These are phyloP conservation scores for Pleurotus giganteus DNA, from an alignment of 768 basidiomycete species.

Conservation along the genomic window DNA sequence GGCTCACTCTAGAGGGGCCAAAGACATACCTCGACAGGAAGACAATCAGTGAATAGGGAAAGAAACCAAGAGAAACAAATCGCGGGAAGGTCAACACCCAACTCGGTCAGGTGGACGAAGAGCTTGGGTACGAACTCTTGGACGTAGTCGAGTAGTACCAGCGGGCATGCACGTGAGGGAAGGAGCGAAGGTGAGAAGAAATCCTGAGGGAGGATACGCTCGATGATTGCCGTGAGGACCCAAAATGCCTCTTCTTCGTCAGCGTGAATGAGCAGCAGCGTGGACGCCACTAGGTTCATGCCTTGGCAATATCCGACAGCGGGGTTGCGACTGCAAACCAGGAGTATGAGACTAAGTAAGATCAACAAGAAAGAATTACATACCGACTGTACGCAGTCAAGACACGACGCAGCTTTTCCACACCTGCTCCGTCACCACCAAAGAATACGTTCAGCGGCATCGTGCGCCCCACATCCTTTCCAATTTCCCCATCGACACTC, in stretches of 20 bases:
- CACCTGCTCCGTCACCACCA: conserved; percentile 94
- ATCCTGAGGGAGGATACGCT: conserved; percentile 83
- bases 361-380: conserved; percentile 23
- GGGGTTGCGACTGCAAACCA: conserved; percentile 71
- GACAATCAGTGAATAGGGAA: conserved; percentile 92
- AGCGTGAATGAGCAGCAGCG: conserved; percentile 86
- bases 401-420: conserved; percentile 87
- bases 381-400: conserved; percentile 91
- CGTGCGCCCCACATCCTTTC: conserved; percentile 91
- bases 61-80: conserved; percentile 99
- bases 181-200: conserved; percentile 93
- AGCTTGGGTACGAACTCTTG: conserved; percentile 75
- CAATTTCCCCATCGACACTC: conserved; percentile 75
- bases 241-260: conserved; percentile 98
- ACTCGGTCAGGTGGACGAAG: conserved; percentile 67
- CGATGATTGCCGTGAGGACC: conserved; percentile 87
- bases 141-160: conserved; percentile 87
- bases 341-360: conserved; percentile 1
- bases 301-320: conserved; percentile 93
- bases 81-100: conserved; percentile 88
- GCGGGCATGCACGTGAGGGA: conserved; percentile 90
- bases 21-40: conserved; percentile 82
- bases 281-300: conserved; percentile 95
- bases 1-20: background rate
- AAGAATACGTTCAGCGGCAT: conserved; percentile 97